Base-by-base conservation (phyloP, 140 eudicot species). In the Senecio squalidus region DNA sequence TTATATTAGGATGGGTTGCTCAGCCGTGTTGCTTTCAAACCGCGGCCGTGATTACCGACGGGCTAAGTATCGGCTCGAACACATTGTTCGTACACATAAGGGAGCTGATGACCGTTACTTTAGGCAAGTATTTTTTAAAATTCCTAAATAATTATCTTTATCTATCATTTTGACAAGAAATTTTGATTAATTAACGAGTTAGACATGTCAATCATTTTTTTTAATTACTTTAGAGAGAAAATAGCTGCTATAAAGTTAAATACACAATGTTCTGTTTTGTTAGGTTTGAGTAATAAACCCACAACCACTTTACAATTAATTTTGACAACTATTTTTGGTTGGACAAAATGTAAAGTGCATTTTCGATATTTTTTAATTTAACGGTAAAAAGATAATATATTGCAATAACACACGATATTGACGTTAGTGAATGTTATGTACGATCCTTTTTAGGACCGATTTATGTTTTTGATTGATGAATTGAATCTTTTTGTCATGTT, bases 1-100 rank as follows among this genome's bases (percentile, higher is more conserved):
- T 55, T 93, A 82, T 51, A 80, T 93, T 5, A 68, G 99, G 24
- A 93, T 93, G 96, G 99, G 99, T 5, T 78, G 94, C 79, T 87
- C 99, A 17, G 95, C 99, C 44, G 73, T 88, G 17, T 49, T 88
- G 43, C 81, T 93, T 14, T 87, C 99, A 0, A 88, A 93, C 17
- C 85, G 96, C 41, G 78, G 90, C 52, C 83, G 95, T 8, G 94
- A 88, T 74, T 75, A 70, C 70, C 71, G 79, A 36, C 80, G 93
- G 3, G 96, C 99, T 0, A 93, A 93, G 82, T 93, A 88, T 64
- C 55, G 94, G 43, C 89, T 93, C 3, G 91, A 93, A 55, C 99
- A 93, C 43, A 72, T 93, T 9, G 98, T 85, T 11, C 81, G 96
- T 1, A 92, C 96, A 0, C 98, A 92, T 49, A 91, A 91, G 47